A percentile compares a stretch with the other conserved stretches of the same genome.
Conservation (phyloP, 148 eudicot genomes). For the Fallopia convolvulus region DNA sequence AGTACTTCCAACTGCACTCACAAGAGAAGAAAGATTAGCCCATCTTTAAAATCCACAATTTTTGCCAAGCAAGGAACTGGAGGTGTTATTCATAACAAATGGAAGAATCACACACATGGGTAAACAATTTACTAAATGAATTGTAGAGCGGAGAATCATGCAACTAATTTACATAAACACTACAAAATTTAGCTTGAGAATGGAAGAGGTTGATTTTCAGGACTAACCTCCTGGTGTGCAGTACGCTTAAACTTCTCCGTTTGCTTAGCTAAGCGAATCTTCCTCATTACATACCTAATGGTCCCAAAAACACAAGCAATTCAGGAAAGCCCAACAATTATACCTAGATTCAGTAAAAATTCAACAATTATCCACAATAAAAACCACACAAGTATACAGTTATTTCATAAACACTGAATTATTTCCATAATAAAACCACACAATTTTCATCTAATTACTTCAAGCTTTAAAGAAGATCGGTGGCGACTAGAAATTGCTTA, state of each 20-base stretch:
- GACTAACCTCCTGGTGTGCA: conserved; percentile 67
- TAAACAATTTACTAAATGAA: not conserved
- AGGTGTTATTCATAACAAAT: not conserved
- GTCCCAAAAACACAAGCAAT: not conserved
- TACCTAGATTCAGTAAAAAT: not conserved
- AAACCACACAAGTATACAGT: not conserved
- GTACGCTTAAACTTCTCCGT: conserved; percentile 70
- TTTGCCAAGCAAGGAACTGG: not conserved
- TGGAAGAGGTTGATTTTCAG: not conserved
- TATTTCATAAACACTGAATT: not conserved
- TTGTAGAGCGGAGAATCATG: not conserved
- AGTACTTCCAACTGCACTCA: conserved; percentile 65
- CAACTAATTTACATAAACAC: not conserved
- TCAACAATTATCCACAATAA: not conserved
- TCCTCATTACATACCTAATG: conserved; percentile 81
- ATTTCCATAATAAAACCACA: not conserved
- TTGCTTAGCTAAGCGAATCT: conserved; percentile 72
- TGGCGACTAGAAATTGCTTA: conserved; percentile 23
- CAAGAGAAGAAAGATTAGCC: not conserved
- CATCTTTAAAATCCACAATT: not conserved
- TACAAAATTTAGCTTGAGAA: not conserved
- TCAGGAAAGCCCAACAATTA: not conserved
- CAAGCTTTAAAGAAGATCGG: not conserved
- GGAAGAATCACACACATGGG: not conserved
- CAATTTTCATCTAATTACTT: not conserved